Base-by-base conservation (phyloP, 2,329 filamentous ascomycete species). In the Scytalidium lignicola region DNA sequence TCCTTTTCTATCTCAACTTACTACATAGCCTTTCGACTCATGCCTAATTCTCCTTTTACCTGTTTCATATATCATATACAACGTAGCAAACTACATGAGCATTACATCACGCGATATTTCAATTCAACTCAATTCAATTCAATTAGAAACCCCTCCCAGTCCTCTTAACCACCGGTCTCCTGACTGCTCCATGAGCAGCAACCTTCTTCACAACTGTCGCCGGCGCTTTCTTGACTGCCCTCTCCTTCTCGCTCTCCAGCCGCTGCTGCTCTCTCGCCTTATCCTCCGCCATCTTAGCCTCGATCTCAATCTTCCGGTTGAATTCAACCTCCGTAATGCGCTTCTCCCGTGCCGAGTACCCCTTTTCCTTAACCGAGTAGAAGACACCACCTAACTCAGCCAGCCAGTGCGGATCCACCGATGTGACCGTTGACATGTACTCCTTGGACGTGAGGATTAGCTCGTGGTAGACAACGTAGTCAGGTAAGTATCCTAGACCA, bases 401-500 rank as follows among this genome's bases (percentile, higher is more conserved):
- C 39, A 99, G 80, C 93, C 93, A 99, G 65, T 95, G 90, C 46
- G 93, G 92, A 66, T 99, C 93, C 1, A 99, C 93, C 1, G 90
- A 83, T 3, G 93, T 99, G 9, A 99, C 93, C 3, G 90, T 96
- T 2, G 89, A 95, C 83, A 99, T 96, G 73, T 97, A 99, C 66
- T 97, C 93, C 65, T 96, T 96, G 50, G 85, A 89, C 0, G 93
- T 99, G 52, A 99, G 81, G 60, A 99, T 96, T 51, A 99, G 80
- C 69, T 99, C 93, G 74, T 99, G 93, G 69, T 99, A 99, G 40
- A 99, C 84, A 46, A 99, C 90, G 63, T 97, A 97, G 65, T 99
- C 93, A 1, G 95, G 93, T 20, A 96, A 80, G 67, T 96, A 95
- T 3, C 93, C 93, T 1, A 90, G 77, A 20, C 93, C 93, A 65